Conservation (phyloP, 2,329 filamentous ascomycete genomes). For the Scopulariopsis brevicaulis region DNA sequence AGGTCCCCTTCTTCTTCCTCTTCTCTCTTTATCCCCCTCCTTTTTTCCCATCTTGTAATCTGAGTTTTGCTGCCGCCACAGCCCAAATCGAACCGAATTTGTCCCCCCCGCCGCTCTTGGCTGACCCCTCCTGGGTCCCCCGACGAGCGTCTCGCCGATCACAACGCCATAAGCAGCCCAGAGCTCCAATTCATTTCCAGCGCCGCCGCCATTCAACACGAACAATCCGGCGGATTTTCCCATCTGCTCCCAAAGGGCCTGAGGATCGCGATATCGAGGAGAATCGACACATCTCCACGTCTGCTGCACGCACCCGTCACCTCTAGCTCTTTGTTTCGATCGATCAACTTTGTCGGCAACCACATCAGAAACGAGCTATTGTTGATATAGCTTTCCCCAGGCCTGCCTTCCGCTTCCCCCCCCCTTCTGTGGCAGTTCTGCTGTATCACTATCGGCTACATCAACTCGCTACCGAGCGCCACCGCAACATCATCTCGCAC, state of each 20-base stretch:
- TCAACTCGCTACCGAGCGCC: neutral
- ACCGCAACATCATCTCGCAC: neutral
- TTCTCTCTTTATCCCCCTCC: neutral
- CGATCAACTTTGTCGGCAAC: neutral
- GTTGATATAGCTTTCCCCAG: conserved; percentile 3
- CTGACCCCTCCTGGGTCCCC: neutral
- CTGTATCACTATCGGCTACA: neutral
- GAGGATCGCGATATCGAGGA: conserved; percentile 4
- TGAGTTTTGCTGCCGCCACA: neutral
- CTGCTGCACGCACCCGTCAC: neutral
- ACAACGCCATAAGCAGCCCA: neutral
- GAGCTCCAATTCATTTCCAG: neutral
- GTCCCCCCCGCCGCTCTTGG: neutral
- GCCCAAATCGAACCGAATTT: neutral
- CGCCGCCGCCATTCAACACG: neutral
- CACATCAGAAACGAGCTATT: neutral
- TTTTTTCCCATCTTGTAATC: neutral
- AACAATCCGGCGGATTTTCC: neutral
- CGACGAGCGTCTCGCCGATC: neutral
- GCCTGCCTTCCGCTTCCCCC: neutral
- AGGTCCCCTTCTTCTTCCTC: neutral
- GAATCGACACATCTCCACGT: neutral
- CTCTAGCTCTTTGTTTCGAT: neutral
- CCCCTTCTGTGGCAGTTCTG: neutral
- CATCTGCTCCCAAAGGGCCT: neutral